Conservation (phyloP, 345 rosid species). For the Acer campestre region DNA sequence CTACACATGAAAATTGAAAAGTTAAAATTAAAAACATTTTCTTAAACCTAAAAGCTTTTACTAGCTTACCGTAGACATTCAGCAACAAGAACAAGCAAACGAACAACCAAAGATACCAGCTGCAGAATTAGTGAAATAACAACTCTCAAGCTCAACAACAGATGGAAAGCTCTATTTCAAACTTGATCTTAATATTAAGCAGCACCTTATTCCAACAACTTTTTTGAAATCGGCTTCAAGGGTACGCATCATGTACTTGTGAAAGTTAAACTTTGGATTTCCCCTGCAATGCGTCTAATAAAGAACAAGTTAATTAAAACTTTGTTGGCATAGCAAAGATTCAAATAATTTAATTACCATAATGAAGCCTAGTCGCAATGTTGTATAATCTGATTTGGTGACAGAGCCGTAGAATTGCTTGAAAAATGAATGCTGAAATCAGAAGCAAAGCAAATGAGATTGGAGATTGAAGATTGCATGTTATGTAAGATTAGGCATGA, state of each 20-base stretch:
- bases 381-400: slow-evolving; percentile 71
- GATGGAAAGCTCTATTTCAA: not conserved
- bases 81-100: slow-evolving; percentile 73
- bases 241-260: slow-evolving; percentile 82
- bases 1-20: slow-evolving; percentile 39
- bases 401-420: slow-evolving; percentile 88
- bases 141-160: not conserved
- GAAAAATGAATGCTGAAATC: slow-evolving; percentile 68
- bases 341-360: slow-evolving; percentile 43
- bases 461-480: too few species aligned
- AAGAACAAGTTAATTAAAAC: not conserved
- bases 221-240: slow-evolving; percentile 89
- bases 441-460: slow-evolving; percentile 9
- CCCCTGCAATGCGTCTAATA: slow-evolving; percentile 73
- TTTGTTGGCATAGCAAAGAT: not conserved
- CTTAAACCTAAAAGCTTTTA: too few species aligned
- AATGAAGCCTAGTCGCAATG: slow-evolving; percentile 78
- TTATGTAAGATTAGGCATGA: not conserved
- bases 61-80: slow-evolving; percentile 57
- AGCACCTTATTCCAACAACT: slow-evolving; percentile 90
- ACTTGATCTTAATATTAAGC: too few species aligned
- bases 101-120: slow-evolving; percentile 93
- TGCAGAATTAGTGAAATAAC: slow-evolving; percentile 32
- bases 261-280: slow-evolving; percentile 79
- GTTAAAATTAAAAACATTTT: not conserved